These are phyloP conservation scores for Conringia planisiliqua DNA, from an alignment of 345 rosid species.

Conservation along the genomic window DNA sequence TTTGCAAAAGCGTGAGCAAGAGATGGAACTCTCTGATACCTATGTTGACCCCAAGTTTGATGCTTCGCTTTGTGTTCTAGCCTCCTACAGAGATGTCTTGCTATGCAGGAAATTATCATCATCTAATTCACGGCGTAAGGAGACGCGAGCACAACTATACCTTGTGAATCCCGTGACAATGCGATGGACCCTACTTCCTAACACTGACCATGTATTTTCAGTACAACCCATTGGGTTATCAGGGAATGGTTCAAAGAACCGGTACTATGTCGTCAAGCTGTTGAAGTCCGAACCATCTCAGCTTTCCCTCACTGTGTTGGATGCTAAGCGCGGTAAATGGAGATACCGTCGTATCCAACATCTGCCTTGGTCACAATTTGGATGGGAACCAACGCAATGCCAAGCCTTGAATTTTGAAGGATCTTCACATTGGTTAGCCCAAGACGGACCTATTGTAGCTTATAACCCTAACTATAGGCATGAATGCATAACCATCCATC, in stretches of 20 bases:
- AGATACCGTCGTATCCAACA: background rate
- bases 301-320: background rate
- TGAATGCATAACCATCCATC: background rate
- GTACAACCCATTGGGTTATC: background rate
- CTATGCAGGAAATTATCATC: too few species aligned
- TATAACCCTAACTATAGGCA: background rate
- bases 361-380: background rate
- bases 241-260: background rate
- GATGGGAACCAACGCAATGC: background rate
- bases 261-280: background rate
- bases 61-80: too few species aligned
- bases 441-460: background rate
- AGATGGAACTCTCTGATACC: too few species aligned
- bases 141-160: too few species aligned
- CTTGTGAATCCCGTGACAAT: too few species aligned
- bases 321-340: background rate
- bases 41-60: too few species aligned
- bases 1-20: too few species aligned
- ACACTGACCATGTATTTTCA: too few species aligned
- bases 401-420: background rate
- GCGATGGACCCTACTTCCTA: too few species aligned
- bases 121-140: too few species aligned
- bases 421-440: constrained; percentile 2
- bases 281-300: background rate
- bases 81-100: too few species aligned